phyloP scores from a whole-genome alignment of 768 basidiomycete genomes.

The Tylopilus balloui region DNA sequence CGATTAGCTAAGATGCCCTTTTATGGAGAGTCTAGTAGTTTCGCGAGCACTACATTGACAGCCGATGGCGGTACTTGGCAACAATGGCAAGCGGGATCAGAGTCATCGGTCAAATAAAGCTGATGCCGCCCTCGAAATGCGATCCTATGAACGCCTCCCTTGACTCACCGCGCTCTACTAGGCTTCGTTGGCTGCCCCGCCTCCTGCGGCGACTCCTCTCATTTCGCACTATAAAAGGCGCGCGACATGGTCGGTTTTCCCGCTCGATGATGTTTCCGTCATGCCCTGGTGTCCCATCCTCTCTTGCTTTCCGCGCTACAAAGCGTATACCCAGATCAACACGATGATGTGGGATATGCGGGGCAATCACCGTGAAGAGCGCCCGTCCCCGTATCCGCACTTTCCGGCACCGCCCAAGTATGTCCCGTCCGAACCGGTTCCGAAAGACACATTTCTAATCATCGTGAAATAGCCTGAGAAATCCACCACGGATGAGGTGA shows the following conservation, averaged over 20 bases:
- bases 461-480: conserved; percentile 7
- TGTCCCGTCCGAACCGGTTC: conserved; percentile 2
- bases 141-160: conserved; percentile 14
- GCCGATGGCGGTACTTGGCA: too few relatives aligned
- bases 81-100: neutral
- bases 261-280: conserved; percentile 10
- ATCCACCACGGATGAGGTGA: conserved; percentile 15
- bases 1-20: conserved; percentile 18
- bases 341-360: conserved; percentile 28
- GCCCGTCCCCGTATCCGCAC: conserved; percentile 9
- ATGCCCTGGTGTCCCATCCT: conserved; percentile 32
- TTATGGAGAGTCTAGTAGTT: conserved; percentile 13
- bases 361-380: conserved; percentile 15
- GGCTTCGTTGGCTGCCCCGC: conserved; percentile 21
- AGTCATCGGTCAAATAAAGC: conserved; percentile 29
- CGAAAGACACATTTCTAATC: neutral
- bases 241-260: neutral
- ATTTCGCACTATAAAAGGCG: conserved; percentile 25
- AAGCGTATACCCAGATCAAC: conserved; percentile 32
- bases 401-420: conserved; percentile 18
- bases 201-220: conserved; percentile 14
- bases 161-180: conserved; percentile 22
- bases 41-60: neutral
- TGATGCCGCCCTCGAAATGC: conserved; percentile 21
- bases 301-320: conserved; percentile 32